Base-by-base conservation (phyloP, 1,139 yeast genomes). In the Zygosaccharomyces sapae region DNA sequence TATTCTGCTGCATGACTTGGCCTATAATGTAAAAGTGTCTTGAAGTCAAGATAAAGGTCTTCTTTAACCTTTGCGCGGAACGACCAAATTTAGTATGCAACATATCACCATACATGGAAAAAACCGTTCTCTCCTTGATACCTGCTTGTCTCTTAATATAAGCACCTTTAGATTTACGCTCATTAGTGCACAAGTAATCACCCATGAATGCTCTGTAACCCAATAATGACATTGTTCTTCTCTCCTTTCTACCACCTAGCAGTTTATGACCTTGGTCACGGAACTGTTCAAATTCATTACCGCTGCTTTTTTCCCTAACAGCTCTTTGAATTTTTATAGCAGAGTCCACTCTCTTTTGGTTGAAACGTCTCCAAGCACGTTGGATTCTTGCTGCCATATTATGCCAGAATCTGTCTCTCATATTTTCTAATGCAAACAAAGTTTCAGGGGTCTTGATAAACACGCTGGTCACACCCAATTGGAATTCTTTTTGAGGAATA, bases 391-490 rank as follows among this genome's bases (percentile, higher is more conserved):
- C 90, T 2, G 98, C 98, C 96, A 92, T 94, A 60, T 87, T 88
- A 63, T 89, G 94, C 98, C 98, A 94, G 66, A 89, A 94, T 70
- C 83, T 86, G 62, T 94, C 99, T 67, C 98, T 80, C 94, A 90
- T 83, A 62, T 88, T 94, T 69, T 94, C 99, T 51, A 94, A 72
- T 0, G 96, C 96, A 68, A 94, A 94, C 57, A 94, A 74, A 0
- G 98, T 92, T 64, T 94, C 98, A 5, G 99, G 99, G 9, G 96
- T 88, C 63, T 94, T 94, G 67, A 94, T 89, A 66, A 94, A 94
- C 2, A 92, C 92, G 67, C 89, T 90, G n/a, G 95, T 78, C 1
- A 85, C 84, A 63, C 99, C 99, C 70, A 92, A 72, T 69, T 94
- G 98, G 68, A 76, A 94, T 65, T 94, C 98, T 5, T 81, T 64